Percentiles rank a stretch among this genome's conserved stretches.
Evolutionary conservation across 768 basidiomycete genomes (phyloP).

Genomic region (Coprinopsis cinerea): DNA sequence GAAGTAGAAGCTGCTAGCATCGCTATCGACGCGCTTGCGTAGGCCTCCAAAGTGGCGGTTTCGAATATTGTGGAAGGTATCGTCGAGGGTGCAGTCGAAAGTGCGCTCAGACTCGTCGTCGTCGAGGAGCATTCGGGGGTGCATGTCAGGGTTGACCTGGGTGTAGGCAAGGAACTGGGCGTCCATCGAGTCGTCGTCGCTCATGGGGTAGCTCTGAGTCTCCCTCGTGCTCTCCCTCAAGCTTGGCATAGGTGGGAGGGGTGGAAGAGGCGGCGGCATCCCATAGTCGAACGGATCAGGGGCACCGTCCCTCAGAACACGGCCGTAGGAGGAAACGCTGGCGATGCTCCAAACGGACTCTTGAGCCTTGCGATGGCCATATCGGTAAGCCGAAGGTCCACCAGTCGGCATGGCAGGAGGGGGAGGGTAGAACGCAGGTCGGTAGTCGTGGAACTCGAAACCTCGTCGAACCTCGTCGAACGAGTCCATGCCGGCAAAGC

Average conservation of each 20-base stretch:
- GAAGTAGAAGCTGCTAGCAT: constrained; percentile 77
- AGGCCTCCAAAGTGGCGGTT: constrained; percentile 28
- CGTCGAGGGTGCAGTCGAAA: constrained; percentile 60
- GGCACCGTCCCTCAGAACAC: constrained; percentile 54
- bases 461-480: constrained; percentile 76
- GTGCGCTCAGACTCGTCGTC: no score
- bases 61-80: constrained; percentile 63
- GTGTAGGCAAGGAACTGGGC: no score
- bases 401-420: constrained; percentile 16
- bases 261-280: constrained; percentile 30
- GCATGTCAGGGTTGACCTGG: no score
- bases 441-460: constrained; percentile 63
- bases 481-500: constrained; percentile 68
- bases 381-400: constrained; percentile 12
- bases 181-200: neutral
- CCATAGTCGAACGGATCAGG: constrained; percentile 74
- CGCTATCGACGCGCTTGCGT: constrained; percentile 55
- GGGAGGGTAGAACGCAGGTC: constrained; percentile 64
- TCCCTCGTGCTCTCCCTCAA: constrained; percentile 3
- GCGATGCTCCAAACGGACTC: constrained; percentile 70
- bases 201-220: neutral
- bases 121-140: no score
- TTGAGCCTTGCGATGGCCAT: constrained; percentile 36
- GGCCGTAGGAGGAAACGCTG: constrained; percentile 75
- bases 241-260: constrained; percentile 3